A percentile compares a stretch with the other conserved stretches of the same genome.
Conservation (phyloP, 805 yeast species). For the Lachancea waltii region DNA sequence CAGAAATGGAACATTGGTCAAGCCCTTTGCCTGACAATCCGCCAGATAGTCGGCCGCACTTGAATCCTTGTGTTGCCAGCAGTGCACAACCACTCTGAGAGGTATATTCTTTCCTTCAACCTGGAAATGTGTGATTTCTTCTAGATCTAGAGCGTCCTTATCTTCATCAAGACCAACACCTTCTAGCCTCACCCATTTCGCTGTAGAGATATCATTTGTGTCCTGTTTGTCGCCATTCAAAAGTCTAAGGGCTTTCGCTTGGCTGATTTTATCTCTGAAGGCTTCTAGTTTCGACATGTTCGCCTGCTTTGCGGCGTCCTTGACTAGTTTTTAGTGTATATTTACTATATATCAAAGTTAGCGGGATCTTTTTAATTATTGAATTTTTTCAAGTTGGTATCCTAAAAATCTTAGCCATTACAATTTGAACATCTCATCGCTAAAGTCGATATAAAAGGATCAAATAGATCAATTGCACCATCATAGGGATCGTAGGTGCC, state of each 20-base stretch:
- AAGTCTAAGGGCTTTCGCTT: constrained; percentile 16
- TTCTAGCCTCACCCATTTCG: constrained; percentile 29
- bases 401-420: too few relatives aligned
- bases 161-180: constrained; percentile 1
- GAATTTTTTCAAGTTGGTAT: too few relatives aligned
- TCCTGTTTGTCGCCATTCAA: constrained; percentile 16
- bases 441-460: too few relatives aligned
- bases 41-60: constrained; percentile 77
- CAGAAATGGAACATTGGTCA: constrained; percentile 70
- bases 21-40: constrained; percentile 55
- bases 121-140: constrained; percentile 47
- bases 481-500: too few relatives aligned
- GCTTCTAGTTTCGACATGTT: constrained; percentile 7
- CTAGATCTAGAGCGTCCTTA: constrained; percentile 32
- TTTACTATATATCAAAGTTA: too few relatives aligned
- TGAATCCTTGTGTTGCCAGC: constrained; percentile 70
- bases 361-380: too few relatives aligned
- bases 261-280: constrained; percentile 19
- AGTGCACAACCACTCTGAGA: constrained; percentile 59
- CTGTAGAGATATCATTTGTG: constrained; percentile 35
- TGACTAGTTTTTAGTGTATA: not conserved
- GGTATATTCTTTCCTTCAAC: constrained; percentile 44
- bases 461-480: too few relatives aligned
- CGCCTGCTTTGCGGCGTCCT: not conserved
- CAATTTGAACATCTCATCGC: not conserved